These are phyloP conservation scores for Amylostereum areolatum DNA, from an alignment of 1,284 basidiomycete species.

Conservation along the genomic window DNA sequence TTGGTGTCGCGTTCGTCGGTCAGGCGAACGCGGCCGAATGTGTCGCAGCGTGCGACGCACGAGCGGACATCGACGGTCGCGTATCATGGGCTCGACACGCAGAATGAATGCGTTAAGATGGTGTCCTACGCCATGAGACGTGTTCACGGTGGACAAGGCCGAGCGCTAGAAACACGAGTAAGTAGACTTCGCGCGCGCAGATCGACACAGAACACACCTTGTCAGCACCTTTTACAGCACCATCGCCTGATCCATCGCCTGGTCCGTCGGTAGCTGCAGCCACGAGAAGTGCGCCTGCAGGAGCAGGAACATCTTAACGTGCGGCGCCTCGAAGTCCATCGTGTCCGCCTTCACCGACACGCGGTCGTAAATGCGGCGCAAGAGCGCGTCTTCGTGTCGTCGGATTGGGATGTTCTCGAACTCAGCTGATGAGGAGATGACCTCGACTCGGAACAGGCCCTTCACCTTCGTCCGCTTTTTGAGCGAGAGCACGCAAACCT, in stretches of 20 bases:
- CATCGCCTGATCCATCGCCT: slow-evolving; percentile 84
- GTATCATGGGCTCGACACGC: too few relatives aligned
- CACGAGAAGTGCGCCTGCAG: slow-evolving; percentile 97
- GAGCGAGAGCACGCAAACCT: slow-evolving; percentile 93
- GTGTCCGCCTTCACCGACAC: slow-evolving; percentile 90
- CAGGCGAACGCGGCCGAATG: too few relatives aligned
- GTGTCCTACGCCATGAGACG: too few relatives aligned
- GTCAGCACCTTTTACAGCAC: slow-evolving; percentile 89
- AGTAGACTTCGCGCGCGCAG: too few relatives aligned
- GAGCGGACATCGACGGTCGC: too few relatives aligned
- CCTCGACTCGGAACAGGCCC: slow-evolving; percentile 92
- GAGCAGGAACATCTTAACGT: slow-evolving; percentile 97
- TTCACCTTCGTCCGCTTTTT: slow-evolving; percentile 98
- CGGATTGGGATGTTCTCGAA: slow-evolving; percentile 95
- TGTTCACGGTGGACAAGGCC: too few relatives aligned
- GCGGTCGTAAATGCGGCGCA: slow-evolving; percentile 92
- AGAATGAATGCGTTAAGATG: too few relatives aligned
- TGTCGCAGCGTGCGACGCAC: too few relatives aligned
- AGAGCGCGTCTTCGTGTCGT: slow-evolving; percentile 79
- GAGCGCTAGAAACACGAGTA: too few relatives aligned
- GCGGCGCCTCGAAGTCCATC: slow-evolving; percentile 86
- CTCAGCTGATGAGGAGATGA: slow-evolving; percentile 93
- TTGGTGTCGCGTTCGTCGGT: too few relatives aligned
- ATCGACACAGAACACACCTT: too few relatives aligned
- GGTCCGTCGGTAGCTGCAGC: slow-evolving; percentile 85